phyloP scores from a whole-genome alignment of 768 basidiomycete species.

The Gymnopilus dilepis region DNA sequence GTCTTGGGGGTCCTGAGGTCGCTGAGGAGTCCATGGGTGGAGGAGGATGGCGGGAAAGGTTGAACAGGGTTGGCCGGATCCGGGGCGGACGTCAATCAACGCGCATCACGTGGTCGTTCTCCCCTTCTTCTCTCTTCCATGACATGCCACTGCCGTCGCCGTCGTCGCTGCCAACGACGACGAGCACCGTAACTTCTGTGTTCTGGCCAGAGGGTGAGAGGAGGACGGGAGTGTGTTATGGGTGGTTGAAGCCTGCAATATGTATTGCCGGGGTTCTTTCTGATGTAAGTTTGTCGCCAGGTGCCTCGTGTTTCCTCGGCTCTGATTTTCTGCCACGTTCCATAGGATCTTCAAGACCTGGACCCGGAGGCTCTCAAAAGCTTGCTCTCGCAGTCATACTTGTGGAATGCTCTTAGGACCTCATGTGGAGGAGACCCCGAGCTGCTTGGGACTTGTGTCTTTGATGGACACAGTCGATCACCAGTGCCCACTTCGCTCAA shows the following conservation, averaged over 20 bases:
- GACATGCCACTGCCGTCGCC: conserved; percentile 25
- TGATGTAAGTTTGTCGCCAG: conserved; percentile 17
- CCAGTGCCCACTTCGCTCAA: conserved; percentile 22
- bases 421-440: conserved; percentile 39
- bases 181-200: conserved; percentile 38
- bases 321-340: conserved; percentile 1
- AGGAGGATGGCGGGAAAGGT: conserved; percentile 12
- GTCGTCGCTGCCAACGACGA: conserved; percentile 10
- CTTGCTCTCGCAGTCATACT: conserved; percentile 13
- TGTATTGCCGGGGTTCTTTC: conserved; percentile 59
- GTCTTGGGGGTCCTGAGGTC: conserved; percentile 40
- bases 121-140: conserved; percentile 16
- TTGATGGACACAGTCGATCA: conserved; percentile 15
- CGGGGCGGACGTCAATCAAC: conserved; percentile 16
- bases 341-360: conserved; percentile 9
- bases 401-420: conserved; percentile 32
- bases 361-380: conserved; percentile 5
- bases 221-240: conserved; percentile 56
- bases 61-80: conserved; percentile 9
- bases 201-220: conserved; percentile 62
- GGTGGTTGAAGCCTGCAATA: conserved; percentile 54
- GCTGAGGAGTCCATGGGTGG: conserved; percentile 15
- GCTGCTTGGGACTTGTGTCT: conserved; percentile 39
- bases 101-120: conserved; percentile 31
- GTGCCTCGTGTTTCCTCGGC: conserved; percentile 3